Conservation (phyloP, 305 asterid species). For the Lippia alba region DNA sequence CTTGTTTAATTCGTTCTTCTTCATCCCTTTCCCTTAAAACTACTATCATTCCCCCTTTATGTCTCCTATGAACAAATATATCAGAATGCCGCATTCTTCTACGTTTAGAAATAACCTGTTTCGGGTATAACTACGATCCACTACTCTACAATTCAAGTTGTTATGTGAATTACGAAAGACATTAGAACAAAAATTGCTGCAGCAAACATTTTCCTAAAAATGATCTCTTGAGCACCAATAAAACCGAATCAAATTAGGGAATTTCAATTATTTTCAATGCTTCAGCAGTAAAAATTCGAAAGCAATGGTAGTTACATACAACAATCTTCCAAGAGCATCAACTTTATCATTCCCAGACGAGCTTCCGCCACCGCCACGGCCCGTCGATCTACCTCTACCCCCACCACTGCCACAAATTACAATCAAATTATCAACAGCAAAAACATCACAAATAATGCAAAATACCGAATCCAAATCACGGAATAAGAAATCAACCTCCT, state of each 20-base stretch:
- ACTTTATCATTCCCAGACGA: conserved; percentile 66
- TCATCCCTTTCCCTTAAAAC: no score
- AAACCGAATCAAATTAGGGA: not conserved
- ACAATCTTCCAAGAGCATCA: conserved; percentile 85
- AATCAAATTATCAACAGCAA: not conserved
- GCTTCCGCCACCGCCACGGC: conserved; percentile 47
- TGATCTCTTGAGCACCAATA: no score
- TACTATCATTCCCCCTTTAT: no score
- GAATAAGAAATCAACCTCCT: conserved; percentile 41
- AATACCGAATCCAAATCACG: not conserved
- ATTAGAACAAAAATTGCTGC: no score
- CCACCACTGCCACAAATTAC: conserved; percentile 43
- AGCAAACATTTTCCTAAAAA: no score
- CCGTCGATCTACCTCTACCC: conserved; percentile 57
- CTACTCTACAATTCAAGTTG: no score
- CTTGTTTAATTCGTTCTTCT: no score
- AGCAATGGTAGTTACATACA: conserved; percentile 51
- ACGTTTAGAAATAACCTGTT: no score
- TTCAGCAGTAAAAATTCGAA: not conserved
- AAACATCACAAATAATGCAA: not conserved
- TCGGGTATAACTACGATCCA: no score
- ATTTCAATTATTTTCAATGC: not conserved
- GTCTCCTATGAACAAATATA: no score
- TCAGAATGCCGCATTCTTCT: no score
- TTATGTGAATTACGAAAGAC: no score